Evolutionary conservation across 805 yeast genomes (phyloP), one percentile per base, ranked within the genome.

Genomic region (Blastobotrys terrestris): DNA sequence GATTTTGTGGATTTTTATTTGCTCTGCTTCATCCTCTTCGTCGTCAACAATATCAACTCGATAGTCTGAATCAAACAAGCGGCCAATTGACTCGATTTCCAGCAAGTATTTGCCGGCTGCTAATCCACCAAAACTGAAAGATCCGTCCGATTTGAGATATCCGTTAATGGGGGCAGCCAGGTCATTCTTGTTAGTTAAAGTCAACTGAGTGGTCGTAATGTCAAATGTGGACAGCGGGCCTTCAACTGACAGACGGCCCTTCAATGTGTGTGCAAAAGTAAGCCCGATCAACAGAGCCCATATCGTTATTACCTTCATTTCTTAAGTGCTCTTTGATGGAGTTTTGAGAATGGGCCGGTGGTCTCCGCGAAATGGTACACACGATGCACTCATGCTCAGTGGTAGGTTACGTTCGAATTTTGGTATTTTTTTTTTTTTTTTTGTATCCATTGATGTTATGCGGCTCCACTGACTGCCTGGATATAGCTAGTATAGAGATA

Each of bases 61-160:
- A 46, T 53, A 61, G 18, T 39, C 48, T 31, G 49, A 39, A 14
- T 48, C 20, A 7, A 57, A 31, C 2, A 31, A 31, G 14, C 58
- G 58, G n/a, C 59, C 54, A 8, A 58, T 48, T 15, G 62, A 57
- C 26, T 56, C 57, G 16, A 64, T 50, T 13, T 50, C 43, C 16
- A 65, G 55, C 49, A 51, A 50, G 44, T 62, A 64, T 2, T 60
- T 49, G 18, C 69, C 69, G 20, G 55, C 64, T 39, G 53, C 16
- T 15, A 65, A 55, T 45, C 62, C 60, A 21, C 49, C 43, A 51
- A 65, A 61, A 43, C 50, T 53, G 53, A 67, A 64, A 8, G 50
- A 52, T 19, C 63, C 63, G 18, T 55, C 51, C 8, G 35, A 22
- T 6, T 50, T 49, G 11, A 59, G 48, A 26, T 45, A 31, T 5